phyloP scores from a whole-genome alignment of 805 yeast species.

The Schwanniomyces sp. region DNA sequence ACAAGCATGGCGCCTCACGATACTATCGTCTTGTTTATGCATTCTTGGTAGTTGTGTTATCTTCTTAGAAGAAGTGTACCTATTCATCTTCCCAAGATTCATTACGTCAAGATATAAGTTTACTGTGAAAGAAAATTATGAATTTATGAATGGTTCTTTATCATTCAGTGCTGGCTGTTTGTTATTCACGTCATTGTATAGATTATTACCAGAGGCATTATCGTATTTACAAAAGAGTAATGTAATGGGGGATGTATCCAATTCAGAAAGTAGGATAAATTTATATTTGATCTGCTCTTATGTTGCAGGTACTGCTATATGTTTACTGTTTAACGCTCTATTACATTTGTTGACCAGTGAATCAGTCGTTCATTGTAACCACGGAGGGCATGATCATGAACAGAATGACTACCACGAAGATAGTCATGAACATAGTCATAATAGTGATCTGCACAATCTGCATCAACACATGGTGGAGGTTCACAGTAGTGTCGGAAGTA shows the following conservation, averaged over 20 bases:
- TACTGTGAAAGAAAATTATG: conserved; percentile 56
- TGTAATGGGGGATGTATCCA: conserved; percentile 1
- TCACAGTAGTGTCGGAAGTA: conserved; percentile 8
- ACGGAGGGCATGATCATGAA: conserved; percentile 34
- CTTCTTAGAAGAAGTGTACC: conserved; percentile 56
- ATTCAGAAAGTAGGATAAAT: conserved; percentile 21
- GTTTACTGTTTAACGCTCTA: conserved; percentile 58
- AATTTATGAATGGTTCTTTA: conserved; percentile 70
- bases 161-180: conserved; percentile 83
- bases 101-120: conserved; percentile 45
- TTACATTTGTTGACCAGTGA: conserved; percentile 78
- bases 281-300: conserved; percentile 45
- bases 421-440: conserved; percentile 17
- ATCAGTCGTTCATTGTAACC: conserved; percentile 84
- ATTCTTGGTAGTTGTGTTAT: conserved; percentile 70
- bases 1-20: conserved; percentile 67
- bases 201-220: conserved; percentile 69
- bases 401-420: background rate
- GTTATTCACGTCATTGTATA: conserved; percentile 72
- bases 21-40: conserved; percentile 68
- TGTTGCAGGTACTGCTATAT: conserved; percentile 59
- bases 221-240: conserved; percentile 40
- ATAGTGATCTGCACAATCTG: conserved; percentile 2
- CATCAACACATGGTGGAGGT: background rate
- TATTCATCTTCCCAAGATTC: conserved; percentile 37